Percentiles rank a stretch among this genome's conserved stretches.
phyloP scores from a whole-genome alignment of 805 yeast species.

The Monosporozyma unispora region DNA sequence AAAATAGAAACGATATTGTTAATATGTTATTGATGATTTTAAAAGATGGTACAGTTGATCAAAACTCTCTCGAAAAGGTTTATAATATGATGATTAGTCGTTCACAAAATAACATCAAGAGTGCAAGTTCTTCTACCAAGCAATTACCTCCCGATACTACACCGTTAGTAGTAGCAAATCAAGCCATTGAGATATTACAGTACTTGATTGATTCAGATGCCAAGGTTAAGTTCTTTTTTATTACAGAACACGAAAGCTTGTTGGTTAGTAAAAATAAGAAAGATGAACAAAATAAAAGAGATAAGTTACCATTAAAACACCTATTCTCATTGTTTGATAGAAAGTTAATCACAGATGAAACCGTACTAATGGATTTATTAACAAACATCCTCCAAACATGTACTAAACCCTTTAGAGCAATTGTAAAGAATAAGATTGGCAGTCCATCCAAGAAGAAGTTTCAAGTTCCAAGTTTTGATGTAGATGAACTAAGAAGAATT shows the following conservation, averaged over 20 bases:
- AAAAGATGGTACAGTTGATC: constrained; percentile 64
- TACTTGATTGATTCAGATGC: constrained; percentile 57
- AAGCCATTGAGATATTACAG: constrained; percentile 66
- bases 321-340: constrained; percentile 55
- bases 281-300: constrained; percentile 27
- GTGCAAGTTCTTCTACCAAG: constrained; percentile 6
- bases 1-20: constrained; percentile 66
- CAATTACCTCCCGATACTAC: constrained; percentile 53
- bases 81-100: constrained; percentile 48
- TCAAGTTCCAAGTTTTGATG: constrained; percentile 56
- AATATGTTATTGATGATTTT: constrained; percentile 58
- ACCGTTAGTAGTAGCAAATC: constrained; percentile 64
- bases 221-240: constrained; percentile 62
- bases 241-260: constrained; percentile 63
- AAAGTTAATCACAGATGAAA: constrained; percentile 58
- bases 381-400: constrained; percentile 70
- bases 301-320: constrained; percentile 65
- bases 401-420: constrained; percentile 57
- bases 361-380: constrained; percentile 64
- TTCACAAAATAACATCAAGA: constrained; percentile 30
- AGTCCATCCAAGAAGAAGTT: constrained; percentile 24
- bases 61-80: constrained; percentile 49
- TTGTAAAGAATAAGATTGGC: constrained; percentile 33
- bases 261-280: constrained; percentile 33
- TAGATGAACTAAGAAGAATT: constrained; percentile 49